Evolutionary conservation across 192 early-diverging fungal species (phyloP).

Genomic region (Coemansia asiatica): DNA sequence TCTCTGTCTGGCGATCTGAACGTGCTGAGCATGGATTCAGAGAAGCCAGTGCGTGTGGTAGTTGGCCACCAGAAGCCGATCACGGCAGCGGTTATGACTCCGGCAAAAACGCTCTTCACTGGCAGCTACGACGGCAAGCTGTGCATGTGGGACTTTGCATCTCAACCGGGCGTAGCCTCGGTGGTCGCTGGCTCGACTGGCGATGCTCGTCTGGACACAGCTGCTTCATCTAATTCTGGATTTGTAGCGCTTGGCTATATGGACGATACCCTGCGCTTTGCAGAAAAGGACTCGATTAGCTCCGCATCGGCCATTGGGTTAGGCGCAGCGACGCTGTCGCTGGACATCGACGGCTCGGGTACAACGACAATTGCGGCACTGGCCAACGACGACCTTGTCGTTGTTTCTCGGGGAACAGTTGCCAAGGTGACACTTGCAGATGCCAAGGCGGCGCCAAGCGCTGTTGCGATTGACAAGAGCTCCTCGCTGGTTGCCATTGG

Average conservation of each 20-base stretch:
- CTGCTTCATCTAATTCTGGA: constrained; percentile 5
- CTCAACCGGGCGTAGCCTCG: constrained; percentile 16
- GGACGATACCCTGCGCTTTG: constrained; percentile 43
- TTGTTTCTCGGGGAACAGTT: constrained; percentile 6
- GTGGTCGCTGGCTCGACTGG: constrained; percentile 7
- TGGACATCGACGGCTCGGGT: constrained; percentile 18
- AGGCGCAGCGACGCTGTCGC: constrained; percentile 25
- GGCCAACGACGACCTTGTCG: constrained; percentile 28
- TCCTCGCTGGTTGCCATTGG: constrained; percentile 41
- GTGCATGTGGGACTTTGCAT: constrained; percentile 66
- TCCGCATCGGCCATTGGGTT: constrained; percentile 10
- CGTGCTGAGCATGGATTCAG: constrained; percentile 63
- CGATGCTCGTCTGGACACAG: constrained; percentile 20
- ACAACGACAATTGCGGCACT: constrained; percentile 25
- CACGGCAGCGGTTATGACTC: constrained; percentile 66
- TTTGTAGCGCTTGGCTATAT: constrained; percentile 27
- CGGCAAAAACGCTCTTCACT: constrained; percentile 67
- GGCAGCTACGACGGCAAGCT: constrained; percentile 94
- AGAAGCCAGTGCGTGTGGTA: constrained; percentile 20
- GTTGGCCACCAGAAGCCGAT: constrained; percentile 84
- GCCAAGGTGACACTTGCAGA: constrained; percentile 4
- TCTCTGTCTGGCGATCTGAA: constrained; percentile 88
- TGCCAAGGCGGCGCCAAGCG: constrained; percentile 9
- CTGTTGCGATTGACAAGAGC: constrained; percentile 11
- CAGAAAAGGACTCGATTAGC: not conserved